Conservation (phyloP, 257 asterid genomes). For the Jasminum sambac region DNA sequence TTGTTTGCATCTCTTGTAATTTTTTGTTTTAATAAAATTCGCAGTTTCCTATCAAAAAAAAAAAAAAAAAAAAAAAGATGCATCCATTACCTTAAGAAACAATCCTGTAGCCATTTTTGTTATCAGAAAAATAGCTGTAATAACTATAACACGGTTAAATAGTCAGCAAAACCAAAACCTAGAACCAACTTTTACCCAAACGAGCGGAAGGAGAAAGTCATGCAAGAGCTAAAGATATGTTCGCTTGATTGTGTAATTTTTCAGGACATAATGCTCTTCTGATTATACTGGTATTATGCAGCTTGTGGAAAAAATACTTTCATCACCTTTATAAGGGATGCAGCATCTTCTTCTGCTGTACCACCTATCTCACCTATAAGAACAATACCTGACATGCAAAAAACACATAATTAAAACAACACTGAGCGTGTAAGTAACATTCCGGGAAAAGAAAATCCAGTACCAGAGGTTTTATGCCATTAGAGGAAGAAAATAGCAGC, state of each 20-base stretch:
- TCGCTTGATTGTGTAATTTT: slow-evolving; percentile 2
- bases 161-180: background rate
- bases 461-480: background rate
- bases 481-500: background rate
- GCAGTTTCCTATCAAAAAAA: no score
- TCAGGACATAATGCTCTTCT: background rate
- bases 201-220: slow-evolving; percentile 9
- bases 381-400: slow-evolving; percentile 63
- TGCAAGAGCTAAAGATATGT: background rate
- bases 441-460: background rate
- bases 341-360: slow-evolving; percentile 99
- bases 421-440: background rate
- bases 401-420: slow-evolving; percentile 17
- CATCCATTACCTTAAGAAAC: no score
- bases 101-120: background rate
- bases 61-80: no score
- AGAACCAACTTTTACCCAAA: background rate
- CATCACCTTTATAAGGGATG: slow-evolving; percentile 86
- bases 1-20: no score
- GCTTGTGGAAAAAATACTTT: background rate
- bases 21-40: no score
- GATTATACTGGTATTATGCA: slow-evolving; percentile 9
- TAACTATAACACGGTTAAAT: background rate
- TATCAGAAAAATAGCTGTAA: background rate
- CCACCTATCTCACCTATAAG: slow-evolving; percentile 99